phyloP scores from a whole-genome alignment of 371 early-diverging fungal genomes.

The Cokeromyces recurvatus region DNA sequence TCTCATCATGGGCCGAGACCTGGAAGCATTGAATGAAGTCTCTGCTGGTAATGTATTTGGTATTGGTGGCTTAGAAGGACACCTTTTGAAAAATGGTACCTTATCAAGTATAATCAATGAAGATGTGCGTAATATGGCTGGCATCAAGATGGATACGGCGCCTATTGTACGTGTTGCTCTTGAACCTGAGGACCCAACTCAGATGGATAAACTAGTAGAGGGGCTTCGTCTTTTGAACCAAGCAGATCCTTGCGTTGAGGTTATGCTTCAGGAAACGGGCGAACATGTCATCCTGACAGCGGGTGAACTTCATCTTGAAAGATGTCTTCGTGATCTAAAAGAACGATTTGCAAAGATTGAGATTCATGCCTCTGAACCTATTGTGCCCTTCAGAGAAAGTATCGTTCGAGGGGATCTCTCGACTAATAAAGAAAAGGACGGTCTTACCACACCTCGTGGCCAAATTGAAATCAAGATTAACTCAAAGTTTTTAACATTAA shows the following conservation, averaged over 20 bases:
- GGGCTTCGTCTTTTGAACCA: conserved; percentile 89
- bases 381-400: conserved; percentile 97
- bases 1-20: conserved; percentile 94
- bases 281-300: conserved; percentile 95
- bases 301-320: conserved; percentile 95
- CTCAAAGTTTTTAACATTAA: conserved; percentile 68
- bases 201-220: conserved; percentile 80
- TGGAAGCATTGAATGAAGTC: conserved; percentile 77
- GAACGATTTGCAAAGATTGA: conserved; percentile 93
- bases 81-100: conserved; percentile 89
- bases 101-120: conserved; percentile 59
- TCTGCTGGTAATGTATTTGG: conserved; percentile 96
- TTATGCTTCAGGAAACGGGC: conserved; percentile 88
- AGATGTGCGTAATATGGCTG: conserved; percentile 53
- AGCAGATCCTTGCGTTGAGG: conserved; percentile 91
- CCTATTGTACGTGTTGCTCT: conserved; percentile 96
- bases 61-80: conserved; percentile 86
- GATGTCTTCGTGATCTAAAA: conserved; percentile 90
- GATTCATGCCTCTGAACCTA: conserved; percentile 90
- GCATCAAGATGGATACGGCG: conserved; percentile 52
- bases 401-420: conserved; percentile 52
- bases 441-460: conserved; percentile 59
- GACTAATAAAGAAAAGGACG: conserved; percentile 42
- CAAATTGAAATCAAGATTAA: conserved; percentile 46
- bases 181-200: conserved; percentile 83